Base-by-base conservation (phyloP, 116 monocot species). In the Zostera marina region DNA sequence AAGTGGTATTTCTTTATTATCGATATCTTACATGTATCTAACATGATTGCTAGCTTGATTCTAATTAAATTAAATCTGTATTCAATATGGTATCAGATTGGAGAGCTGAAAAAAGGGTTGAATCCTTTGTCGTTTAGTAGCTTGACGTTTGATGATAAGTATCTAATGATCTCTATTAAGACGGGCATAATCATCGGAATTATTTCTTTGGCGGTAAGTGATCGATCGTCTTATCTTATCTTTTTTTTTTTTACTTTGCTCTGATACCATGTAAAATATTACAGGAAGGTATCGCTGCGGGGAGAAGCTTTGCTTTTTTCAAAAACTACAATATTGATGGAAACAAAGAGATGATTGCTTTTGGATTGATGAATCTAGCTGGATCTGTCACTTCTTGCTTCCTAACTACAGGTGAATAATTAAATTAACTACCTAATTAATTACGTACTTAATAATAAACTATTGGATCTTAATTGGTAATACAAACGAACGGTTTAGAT, bases 271-370 rank as follows among this genome's bases (percentile, higher is more conserved):
- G 32, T 32, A 12, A 54, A 19, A 5, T 42, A 9, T 7, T 67
- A 42, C 72, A 91, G 92, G 92, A 92, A 72, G 92, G 87, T 22
- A 87, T 83, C 26, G 92, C 92, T 1, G 87, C 87, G 2, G 92
- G 92, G 21, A 77, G 92, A 52, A 92, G 78, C 61, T 92, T 92
- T 42, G 80, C 92, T 44, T 83, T 87, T 83, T 80, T 86, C 73
- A 92, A 92, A 68, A 87, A 92, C 83, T 92, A 92, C 73, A 75
- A 92, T 64, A 83, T 92, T 15, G 92, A 92, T 47, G 92, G 92
- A 2, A 92, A 92, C 80, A 92, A 92, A 47, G 92, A 92, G 70
- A 92, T 92, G 92, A 76, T 92, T 11, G 92, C 92, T 0, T 83
- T 92, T 38, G 92, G 92, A 10, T 61, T 71, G 78, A 92, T 92